Conservation (phyloP, 2,329 filamentous ascomycete species). For the Mollisiaceae sp. region DNA sequence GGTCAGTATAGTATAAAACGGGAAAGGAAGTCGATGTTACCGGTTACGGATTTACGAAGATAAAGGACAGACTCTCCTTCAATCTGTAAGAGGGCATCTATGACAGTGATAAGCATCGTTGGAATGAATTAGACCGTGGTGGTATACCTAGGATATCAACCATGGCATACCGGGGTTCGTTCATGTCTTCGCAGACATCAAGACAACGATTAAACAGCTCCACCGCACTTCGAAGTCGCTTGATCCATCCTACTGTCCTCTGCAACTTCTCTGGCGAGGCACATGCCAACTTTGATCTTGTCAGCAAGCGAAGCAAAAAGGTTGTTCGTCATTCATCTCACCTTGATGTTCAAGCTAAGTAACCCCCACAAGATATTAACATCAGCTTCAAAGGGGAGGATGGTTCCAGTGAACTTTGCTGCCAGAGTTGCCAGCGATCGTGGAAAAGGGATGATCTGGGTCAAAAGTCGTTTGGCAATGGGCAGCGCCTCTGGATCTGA, state of each 20-base stretch:
- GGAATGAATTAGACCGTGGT: neutral
- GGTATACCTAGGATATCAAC: slow-evolving; percentile 22
- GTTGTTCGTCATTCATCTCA: neutral
- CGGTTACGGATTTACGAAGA: neutral
- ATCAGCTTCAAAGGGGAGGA: slow-evolving; percentile 19
- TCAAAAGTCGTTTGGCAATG: slow-evolving; percentile 19
- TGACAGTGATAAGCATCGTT: neutral
- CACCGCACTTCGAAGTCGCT: slow-evolving; percentile 22
- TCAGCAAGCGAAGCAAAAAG: neutral
- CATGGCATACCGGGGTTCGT: slow-evolving; percentile 25
- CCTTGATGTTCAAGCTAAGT: slow-evolving; percentile 30
- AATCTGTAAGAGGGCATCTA: slow-evolving; percentile 1
- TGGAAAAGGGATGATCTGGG: slow-evolving; percentile 23
- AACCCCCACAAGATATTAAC: slow-evolving; percentile 29
- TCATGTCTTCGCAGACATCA: slow-evolving; percentile 27
- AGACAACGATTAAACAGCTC: slow-evolving; percentile 30
- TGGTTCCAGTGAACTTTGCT: slow-evolving; percentile 13
- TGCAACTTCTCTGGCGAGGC: slow-evolving; percentile 21
- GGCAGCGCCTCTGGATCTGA: slow-evolving; percentile 15
- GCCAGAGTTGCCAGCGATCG: slow-evolving; percentile 22
- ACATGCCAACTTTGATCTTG: slow-evolving; percentile 22
- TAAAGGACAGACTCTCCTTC: slow-evolving; percentile 9
- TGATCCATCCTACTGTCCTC: slow-evolving; percentile 18
- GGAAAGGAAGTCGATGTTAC: neutral
- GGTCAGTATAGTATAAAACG: neutral